A percentile compares a stretch with the other conserved stretches of the same genome.
phyloP scores from a whole-genome alignment of 345 rosid species.

The Camelina hispida region DNA sequence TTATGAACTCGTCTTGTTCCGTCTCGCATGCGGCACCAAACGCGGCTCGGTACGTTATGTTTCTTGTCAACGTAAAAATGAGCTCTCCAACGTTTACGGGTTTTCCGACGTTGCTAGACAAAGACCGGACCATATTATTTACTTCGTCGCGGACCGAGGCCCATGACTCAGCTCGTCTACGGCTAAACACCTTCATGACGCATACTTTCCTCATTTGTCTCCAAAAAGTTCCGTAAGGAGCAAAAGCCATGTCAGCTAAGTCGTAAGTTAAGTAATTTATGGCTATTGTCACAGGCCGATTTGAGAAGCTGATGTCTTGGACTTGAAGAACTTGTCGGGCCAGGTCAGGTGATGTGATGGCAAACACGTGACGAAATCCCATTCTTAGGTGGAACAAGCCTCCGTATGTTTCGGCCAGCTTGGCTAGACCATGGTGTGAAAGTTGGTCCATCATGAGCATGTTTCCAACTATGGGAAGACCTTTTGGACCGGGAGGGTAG shows the following conservation, averaged over 20 bases:
- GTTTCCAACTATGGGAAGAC: constrained; percentile 78
- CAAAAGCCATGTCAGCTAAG: constrained; percentile 95
- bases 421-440: constrained; percentile 84
- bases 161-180: constrained; percentile 90
- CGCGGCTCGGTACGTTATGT: constrained; percentile 81
- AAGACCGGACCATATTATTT: constrained; percentile 49
- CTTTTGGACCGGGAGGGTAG: constrained; percentile 86
- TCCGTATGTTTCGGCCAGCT: constrained; percentile 64
- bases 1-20: constrained; percentile 76
- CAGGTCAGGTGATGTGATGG: constrained; percentile 64
- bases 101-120: constrained; percentile 52
- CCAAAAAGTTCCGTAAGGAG: constrained; percentile 96
- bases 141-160: constrained; percentile 85
- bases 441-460: constrained; percentile 86
- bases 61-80: constrained; percentile 72
- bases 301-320: constrained; percentile 82
- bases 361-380: constrained; percentile 73
- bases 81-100: constrained; percentile 74
- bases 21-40: constrained; percentile 66
- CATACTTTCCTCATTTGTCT: constrained; percentile 92
- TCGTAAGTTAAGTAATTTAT: constrained; percentile 78
- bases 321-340: constrained; percentile 83
- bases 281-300: constrained; percentile 80
- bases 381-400: constrained; percentile 74
- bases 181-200: constrained; percentile 84